Base-by-base conservation (phyloP, 2,329 filamentous ascomycete genomes). In the Aspergillus texensis region DNA sequence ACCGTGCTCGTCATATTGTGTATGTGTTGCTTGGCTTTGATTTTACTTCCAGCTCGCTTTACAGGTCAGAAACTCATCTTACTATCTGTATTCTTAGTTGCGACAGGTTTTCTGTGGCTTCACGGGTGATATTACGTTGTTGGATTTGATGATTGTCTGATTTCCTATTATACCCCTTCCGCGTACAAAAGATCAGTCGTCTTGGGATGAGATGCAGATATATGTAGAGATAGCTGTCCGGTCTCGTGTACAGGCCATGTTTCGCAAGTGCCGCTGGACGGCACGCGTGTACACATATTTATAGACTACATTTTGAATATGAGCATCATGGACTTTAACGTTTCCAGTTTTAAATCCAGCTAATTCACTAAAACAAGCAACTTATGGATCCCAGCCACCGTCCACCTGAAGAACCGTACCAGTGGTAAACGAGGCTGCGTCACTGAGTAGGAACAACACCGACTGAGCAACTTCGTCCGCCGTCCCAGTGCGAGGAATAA, bases 371-470 rank as follows among this genome's bases (percentile, higher is more conserved):
- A 50, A 11, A 50, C 26, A 19, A 26, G 14, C n/a, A 28, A 57
- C n/a, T 68, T 45, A 73, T 21, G 68, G 63, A 64, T 76, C 67
- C 77, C 79, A 82, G 0, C 81, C 82, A 4, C 83, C 83, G 71
- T 85, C 83, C 26, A 84, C 79, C 58, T 72, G 78, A 54, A 81
- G 75, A 5, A 80, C 76, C 11, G 77, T 74, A 0, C 82, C 82
- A 1, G 82, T 84, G 1, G 83, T 80, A 68, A 79, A 84, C 2
- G 78, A 80, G 1, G 78, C 71, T 11, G 80, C 78, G 62, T 82
- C 78, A 50, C 81, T 81, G 21, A 84, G 70, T 64, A 85, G 66
- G 52, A 82, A 84, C n/a, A 81, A 76, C 32, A 84, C 78, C 1
- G 82, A 73, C n/a, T 79, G 77, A 11, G 81, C 82, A 0, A 77